phyloP scores from a whole-genome alignment of 768 basidiomycete species.

The Suillus subalutaceus region DNA sequence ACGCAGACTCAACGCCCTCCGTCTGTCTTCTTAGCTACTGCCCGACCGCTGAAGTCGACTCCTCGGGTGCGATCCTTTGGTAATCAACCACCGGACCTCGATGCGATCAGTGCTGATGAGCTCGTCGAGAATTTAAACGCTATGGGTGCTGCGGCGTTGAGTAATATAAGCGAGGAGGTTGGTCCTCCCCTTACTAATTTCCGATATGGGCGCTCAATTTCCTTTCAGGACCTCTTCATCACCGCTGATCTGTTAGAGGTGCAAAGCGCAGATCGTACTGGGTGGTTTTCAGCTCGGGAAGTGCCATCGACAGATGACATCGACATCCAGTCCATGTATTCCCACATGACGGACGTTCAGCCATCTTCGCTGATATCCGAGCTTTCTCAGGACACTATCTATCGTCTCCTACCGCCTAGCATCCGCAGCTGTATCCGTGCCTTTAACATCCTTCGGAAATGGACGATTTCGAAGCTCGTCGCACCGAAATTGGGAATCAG shows the following conservation, averaged over 20 bases:
- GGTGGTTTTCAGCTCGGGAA: conserved; percentile 75
- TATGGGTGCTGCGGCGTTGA: conserved; percentile 74
- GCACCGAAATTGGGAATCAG: conserved; percentile 65
- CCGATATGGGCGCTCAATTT: conserved; percentile 6
- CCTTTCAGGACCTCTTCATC: conserved; percentile 69
- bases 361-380: conserved; percentile 75
- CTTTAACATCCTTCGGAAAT: conserved; percentile 76
- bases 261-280: conserved; percentile 76
- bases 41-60: conserved; percentile 19
- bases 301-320: conserved; percentile 54
- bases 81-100: conserved; percentile 60
- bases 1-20: conserved; percentile 66
- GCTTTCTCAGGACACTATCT: conserved; percentile 66
- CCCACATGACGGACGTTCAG: conserved; percentile 71
- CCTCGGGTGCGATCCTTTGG: conserved; percentile 30
- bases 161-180: conserved; percentile 78
- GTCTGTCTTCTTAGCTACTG: conserved; percentile 28
- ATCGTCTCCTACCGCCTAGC: conserved; percentile 74
- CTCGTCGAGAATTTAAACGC: conserved; percentile 80
- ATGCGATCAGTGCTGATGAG: conserved; percentile 63
- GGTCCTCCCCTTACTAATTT: conserved; percentile 12
- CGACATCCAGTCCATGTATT: conserved; percentile 82
- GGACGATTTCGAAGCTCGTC: conserved; percentile 72
- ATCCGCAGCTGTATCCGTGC: conserved; percentile 79
- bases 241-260: conserved; percentile 81